Evolutionary conservation across 1,284 basidiomycete species (phyloP).

Genomic region (Singerocomus rubriflavus): DNA sequence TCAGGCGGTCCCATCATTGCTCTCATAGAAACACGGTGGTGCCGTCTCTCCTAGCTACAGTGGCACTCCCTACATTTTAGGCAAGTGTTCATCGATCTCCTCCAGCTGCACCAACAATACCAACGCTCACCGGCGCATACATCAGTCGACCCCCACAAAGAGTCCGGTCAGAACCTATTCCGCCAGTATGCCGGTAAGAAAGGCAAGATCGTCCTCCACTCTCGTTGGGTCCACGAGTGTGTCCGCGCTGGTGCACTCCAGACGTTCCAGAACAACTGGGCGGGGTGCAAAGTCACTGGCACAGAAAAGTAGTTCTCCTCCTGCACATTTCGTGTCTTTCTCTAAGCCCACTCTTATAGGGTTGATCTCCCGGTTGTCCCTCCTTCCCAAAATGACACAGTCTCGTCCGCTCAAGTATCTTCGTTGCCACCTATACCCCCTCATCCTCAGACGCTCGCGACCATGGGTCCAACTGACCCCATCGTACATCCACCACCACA

Average conservation of each 20-base stretch:
- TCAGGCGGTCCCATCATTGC: conserved; percentile 4
- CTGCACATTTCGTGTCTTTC: neutral
- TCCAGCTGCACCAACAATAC: conserved; percentile 1
- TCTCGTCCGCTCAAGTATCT: conserved; percentile 23
- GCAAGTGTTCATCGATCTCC: conserved; percentile 40
- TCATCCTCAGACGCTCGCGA: conserved; percentile 30
- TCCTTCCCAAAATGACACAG: conserved; percentile 33
- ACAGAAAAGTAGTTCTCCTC: conserved; percentile 54
- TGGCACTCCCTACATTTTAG: conserved; percentile 71
- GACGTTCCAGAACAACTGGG: conserved; percentile 71
- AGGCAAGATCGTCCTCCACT: conserved; percentile 68
- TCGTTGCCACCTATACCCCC: conserved; percentile 31
- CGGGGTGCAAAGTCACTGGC: conserved; percentile 75
- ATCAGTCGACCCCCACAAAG: conserved; percentile 57
- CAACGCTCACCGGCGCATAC: conserved; percentile 5
- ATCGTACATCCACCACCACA: conserved; percentile 33
- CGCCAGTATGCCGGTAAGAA: conserved; percentile 75
- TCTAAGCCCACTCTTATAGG: conserved; percentile 15
- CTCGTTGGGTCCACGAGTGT: conserved; percentile 72
- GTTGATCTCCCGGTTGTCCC: conserved; percentile 35
- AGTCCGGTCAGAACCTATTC: conserved; percentile 76
- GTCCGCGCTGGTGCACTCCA: conserved; percentile 62
- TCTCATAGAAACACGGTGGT: conserved; percentile 67
- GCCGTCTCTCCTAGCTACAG: conserved; percentile 69
- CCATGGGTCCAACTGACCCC: conserved; percentile 30